phyloP scores from a whole-genome alignment of 78 protist species.

The Cavenderia fasciculata region DNA sequence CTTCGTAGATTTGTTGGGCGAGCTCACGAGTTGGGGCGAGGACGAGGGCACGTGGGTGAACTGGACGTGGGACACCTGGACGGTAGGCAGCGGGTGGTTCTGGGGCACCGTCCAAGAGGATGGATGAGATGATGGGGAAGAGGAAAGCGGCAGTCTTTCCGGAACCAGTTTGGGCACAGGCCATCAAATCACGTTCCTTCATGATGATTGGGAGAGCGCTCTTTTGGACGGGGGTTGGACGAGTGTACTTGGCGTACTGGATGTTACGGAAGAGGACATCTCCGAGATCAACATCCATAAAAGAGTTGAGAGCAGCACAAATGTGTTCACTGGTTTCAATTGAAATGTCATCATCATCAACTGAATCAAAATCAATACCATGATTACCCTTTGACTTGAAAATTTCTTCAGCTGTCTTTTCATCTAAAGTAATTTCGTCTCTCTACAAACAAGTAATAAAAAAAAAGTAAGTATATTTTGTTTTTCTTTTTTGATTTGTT shows the following conservation, averaged over 20 bases:
- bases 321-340: constrained; percentile 76
- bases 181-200: constrained; percentile 97
- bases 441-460: constrained; percentile 15
- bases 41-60: constrained; percentile 89
- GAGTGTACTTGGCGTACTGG: constrained; percentile 78
- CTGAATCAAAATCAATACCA: constrained; percentile 56
- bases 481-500: background rate
- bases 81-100: constrained; percentile 44
- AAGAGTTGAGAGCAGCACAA: constrained; percentile 68
- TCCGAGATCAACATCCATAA: constrained; percentile 63
- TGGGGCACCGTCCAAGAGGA: constrained; percentile 76
- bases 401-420: constrained; percentile 44
- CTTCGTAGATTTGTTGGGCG: constrained; percentile 93
- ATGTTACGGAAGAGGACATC: constrained; percentile 70
- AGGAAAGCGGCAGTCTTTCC: constrained; percentile 99
- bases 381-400: constrained; percentile 35
- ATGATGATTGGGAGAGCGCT: constrained; percentile 92
- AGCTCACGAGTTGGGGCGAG: constrained; percentile 99
- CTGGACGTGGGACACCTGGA: constrained; percentile 53
- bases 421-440: constrained; percentile 33
- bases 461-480: too few relatives aligned
- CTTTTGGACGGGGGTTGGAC: constrained; percentile 99
- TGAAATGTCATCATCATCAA: constrained; percentile 79
- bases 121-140: constrained; percentile 82
- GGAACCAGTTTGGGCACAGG: constrained; percentile 99